Base-by-base conservation (phyloP, 2,329 filamentous ascomycete species). In the Epichloe sibirici region DNA sequence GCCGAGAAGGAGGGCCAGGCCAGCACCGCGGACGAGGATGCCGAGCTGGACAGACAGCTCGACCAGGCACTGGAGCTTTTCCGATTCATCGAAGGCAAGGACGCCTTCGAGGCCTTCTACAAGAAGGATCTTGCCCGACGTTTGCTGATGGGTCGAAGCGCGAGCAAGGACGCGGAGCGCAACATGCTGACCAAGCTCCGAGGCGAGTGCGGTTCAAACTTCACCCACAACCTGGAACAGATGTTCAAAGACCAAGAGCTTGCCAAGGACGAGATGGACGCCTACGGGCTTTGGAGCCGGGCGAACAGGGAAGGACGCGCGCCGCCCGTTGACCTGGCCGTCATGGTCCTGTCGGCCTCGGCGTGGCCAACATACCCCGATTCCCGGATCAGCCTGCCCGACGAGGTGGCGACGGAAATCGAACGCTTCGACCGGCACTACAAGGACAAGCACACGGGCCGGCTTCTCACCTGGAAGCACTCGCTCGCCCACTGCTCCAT, bases 181-280 rank as follows among this genome's bases (percentile, higher is more conserved):
- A 95, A 86, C 69, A 98, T 98, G 93, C 78, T 98, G 47, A 78
- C 87, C 28, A 88, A 94, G 59, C 76, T 98, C 31, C 91, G 93
- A 70, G 86, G 83, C 59, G 93, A 98, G 72, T 98, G 93, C 64
- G 93, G 93, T 40, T 86, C 88, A 13, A 87, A 82, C 60, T 97
- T 98, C 66, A 98, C 93, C 0, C 90, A 95, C 65, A 98, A 98
- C 62, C 76, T 99, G 0, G 94, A 99, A 69, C 88, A 91, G 57
- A 99, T 99, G 93, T 98, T 99, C 74, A 95, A 95, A 67, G 93
- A 99, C 63, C 89, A 97, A 67, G 90, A 96, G 64, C 77, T 96
- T 21, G 88, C 88, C 12, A 86, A 86, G 55, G 93, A 97, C 61
- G 91, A 97, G 65, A 95, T 97, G 85, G 71, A 78, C n/a, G 81